These are phyloP conservation scores for Orbilia javanica DNA, from an alignment of 2,329 filamentous ascomycete species.

Conservation along the genomic window DNA sequence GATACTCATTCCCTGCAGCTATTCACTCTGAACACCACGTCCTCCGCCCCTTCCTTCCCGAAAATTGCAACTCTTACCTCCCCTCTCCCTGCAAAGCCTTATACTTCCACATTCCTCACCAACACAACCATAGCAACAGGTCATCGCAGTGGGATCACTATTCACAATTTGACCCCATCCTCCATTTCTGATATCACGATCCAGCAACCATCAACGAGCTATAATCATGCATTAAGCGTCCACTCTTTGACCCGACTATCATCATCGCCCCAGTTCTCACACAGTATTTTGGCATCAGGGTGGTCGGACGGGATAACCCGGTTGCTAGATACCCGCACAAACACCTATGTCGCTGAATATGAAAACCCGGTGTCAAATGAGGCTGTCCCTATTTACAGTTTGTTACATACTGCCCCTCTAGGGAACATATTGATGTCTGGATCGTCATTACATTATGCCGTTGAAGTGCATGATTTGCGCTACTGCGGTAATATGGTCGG, in stretches of 20 bases:
- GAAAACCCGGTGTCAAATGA: constrained; percentile 25
- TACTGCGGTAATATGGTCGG: constrained; percentile 24
- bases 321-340: constrained; percentile 31
- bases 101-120: constrained; percentile 38
- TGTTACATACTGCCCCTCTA: constrained; percentile 39
- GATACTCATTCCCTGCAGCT: constrained; percentile 32
- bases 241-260: constrained; percentile 42
- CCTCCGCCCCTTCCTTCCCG: background rate
- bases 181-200: background rate
- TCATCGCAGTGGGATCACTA: constrained; percentile 34
- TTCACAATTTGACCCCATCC: constrained; percentile 22
- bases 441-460: constrained; percentile 31
- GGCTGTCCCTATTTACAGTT: constrained; percentile 30
- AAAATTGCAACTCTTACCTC: background rate
- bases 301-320: constrained; percentile 53
- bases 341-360: constrained; percentile 22
- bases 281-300: constrained; percentile 29
- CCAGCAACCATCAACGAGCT: constrained; percentile 25
- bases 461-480: constrained; percentile 48
- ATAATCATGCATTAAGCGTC: constrained; percentile 32
- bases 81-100: constrained; percentile 34
- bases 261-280: constrained; percentile 14
- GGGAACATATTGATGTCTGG: constrained; percentile 27
- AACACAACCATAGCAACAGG: constrained; percentile 24
- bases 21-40: constrained; percentile 8